Base-by-base conservation (phyloP, 2,329 filamentous ascomycete species). In the Beauveria rudraprayagi region DNA sequence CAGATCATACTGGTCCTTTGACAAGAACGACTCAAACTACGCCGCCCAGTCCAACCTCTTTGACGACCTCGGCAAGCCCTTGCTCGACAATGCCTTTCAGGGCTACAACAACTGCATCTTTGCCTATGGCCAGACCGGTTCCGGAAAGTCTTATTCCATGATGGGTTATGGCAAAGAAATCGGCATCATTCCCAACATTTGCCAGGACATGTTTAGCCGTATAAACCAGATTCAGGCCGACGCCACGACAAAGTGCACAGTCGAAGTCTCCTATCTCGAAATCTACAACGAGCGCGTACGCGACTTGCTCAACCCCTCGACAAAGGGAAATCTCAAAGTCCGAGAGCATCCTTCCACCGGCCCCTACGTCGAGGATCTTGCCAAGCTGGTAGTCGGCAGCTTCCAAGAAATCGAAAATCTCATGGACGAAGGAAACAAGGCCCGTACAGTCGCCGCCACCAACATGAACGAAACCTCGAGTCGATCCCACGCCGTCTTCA, bases 71-170 rank as follows among this genome's bases (percentile, higher is more conserved):
- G 94, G 94, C 64, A 85, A 86, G 67, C 94, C 94, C 58, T 82
- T 99, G 62, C 83, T 99, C 67, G 93, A 99, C 78, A 99, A 99
- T 83, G 94, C 94, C 19, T 99, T 99, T 72, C 86, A 93, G 70
- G 94, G 94, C 50, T 99, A 97, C 79, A 97, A 99, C 80, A 99
- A 97, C 75, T 99, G 94, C 81, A 99, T 99, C 71, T 99, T 99
- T 73, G 94, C 94, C 16, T 99, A 99, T 72, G 94, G 94, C 19
- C 94, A 99, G 78, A 99, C 94, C 2, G 94, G 94, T 67, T 97
- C 94, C 1, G 94, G 94, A 76, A 99, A 99, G 78, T 97, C 92
- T 17, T 99, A 99, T 75, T 97, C 92, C 37, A 99, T 99, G 93
- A 99, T 99, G 94, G 94, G 94, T 54, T 99, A 97, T 76, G 94